phyloP scores from a whole-genome alignment of 768 basidiomycete genomes.

The Lepiota subincarnata region DNA sequence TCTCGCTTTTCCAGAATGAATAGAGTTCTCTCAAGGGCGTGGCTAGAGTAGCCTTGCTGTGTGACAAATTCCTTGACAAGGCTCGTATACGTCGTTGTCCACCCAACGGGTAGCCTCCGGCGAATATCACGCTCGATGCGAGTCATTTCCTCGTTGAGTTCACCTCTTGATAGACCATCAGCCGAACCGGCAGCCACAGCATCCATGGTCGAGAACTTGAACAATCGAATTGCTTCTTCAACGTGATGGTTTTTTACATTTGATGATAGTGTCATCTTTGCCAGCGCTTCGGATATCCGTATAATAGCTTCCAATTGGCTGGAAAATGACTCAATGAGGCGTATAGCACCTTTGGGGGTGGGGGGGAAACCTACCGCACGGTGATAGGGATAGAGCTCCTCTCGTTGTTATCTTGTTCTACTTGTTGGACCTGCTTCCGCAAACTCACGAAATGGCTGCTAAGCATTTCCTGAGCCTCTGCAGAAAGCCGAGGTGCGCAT shows the following conservation, averaged over 20 bases:
- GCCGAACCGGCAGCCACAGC: conserved; percentile 92
- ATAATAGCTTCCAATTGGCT: conserved; percentile 98
- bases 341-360: background rate
- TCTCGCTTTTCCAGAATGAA: conserved; percentile 95
- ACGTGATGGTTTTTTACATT: conserved; percentile 91
- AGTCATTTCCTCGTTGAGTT: conserved; percentile 90
- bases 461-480: conserved; percentile 94
- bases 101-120: conserved; percentile 84
- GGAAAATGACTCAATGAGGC: conserved; percentile 3
- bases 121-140: conserved; percentile 86
- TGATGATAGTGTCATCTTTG: conserved; percentile 87
- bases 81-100: conserved; percentile 95
- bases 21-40: conserved; percentile 87
- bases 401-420: conserved; percentile 96
- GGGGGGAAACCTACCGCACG: conserved; percentile 61
- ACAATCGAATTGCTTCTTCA: conserved; percentile 95
- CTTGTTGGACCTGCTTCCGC: conserved; percentile 90
- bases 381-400: conserved; percentile 98
- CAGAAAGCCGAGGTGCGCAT: conserved; percentile 91
- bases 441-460: conserved; percentile 93
- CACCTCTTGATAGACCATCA: conserved; percentile 88
- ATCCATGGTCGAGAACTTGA: conserved; percentile 99
- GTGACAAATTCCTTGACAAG: conserved; percentile 91
- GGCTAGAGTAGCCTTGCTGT: conserved; percentile 85
- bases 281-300: conserved; percentile 95